Conservation (phyloP, 75 land plant genomes). For the Picea glauca region DNA sequence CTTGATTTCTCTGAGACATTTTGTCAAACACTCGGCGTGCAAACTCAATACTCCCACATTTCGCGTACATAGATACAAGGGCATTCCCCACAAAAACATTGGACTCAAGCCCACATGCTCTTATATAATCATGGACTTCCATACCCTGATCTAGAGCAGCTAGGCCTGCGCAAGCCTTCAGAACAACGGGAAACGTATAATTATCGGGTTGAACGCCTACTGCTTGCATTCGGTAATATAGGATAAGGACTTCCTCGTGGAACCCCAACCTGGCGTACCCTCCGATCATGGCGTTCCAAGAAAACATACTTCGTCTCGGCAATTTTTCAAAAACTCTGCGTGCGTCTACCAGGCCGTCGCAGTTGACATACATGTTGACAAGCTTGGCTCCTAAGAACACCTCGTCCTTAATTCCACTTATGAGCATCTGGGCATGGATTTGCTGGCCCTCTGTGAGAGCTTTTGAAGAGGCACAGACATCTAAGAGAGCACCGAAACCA, state of each 20-base stretch:
- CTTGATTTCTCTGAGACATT: neutral
- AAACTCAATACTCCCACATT: neutral
- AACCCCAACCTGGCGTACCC: neutral
- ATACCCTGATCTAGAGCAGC: neutral
- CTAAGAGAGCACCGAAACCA: neutral
- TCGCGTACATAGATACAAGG: neutral
- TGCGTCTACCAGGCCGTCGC: neutral
- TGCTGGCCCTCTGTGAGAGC: neutral
- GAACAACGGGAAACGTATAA: neutral
- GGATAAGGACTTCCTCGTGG: neutral
- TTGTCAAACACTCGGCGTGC: neutral
- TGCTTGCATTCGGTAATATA: neutral
- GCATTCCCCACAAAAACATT: neutral
- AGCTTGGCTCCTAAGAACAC: neutral
- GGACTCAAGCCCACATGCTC: neutral
- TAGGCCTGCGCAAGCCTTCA: neutral
- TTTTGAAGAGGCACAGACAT: neutral
- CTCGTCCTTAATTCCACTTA: neutral
- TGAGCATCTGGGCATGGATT: neutral
- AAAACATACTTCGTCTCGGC: neutral
- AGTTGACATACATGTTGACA: slow-evolving; percentile 1
- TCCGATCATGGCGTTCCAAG: neutral
- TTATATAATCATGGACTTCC: neutral
- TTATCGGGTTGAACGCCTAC: neutral
- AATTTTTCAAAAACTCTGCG: neutral